A percentile compares a stretch with the other conserved stretches of the same genome.
These are phyloP conservation scores for Trichoderma semiorbis DNA, from an alignment of 2,329 filamentous ascomycete genomes.

Conservation along the genomic window DNA sequence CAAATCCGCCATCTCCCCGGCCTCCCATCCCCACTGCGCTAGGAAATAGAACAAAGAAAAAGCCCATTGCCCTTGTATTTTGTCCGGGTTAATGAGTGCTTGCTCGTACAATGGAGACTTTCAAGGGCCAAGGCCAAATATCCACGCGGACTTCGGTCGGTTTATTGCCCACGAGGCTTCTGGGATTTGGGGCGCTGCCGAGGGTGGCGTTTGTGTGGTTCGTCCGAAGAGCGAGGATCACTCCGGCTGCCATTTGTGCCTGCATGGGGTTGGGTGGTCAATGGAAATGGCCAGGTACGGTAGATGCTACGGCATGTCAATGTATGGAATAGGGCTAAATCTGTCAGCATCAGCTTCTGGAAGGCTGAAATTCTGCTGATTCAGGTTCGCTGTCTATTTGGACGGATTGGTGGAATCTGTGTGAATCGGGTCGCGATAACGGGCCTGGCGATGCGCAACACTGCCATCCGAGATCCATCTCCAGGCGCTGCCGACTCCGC, in stretches of 20 bases:
- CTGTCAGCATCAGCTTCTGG: not conserved
- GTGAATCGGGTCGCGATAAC: constrained; percentile 12
- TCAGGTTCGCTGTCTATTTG: not conserved
- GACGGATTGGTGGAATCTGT: not conserved
- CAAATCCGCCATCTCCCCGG: constrained; percentile 15
- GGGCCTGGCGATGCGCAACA: constrained; percentile 19
- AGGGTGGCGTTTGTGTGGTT: not conserved
- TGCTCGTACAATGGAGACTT: not conserved
- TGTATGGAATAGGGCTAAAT: not conserved
- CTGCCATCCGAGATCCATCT: constrained; percentile 7
- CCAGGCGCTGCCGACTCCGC: not conserved
- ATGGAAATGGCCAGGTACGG: not conserved
- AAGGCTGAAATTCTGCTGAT: not conserved
- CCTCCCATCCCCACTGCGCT: constrained; percentile 6
- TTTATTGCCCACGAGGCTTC: constrained; percentile 1
- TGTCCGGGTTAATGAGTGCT: not conserved
- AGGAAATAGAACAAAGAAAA: not conserved
- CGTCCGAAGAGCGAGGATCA: not conserved
- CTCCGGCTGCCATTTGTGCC: not conserved
- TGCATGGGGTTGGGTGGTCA: not conserved
- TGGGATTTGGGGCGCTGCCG: not conserved
- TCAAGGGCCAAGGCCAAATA: not conserved
- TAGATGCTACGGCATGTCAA: not conserved
- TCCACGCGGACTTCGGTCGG: constrained; percentile 9
- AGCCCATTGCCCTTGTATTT: not conserved